Evolutionary conservation across 768 basidiomycete species (phyloP).

Genomic region (Daedalea quercina): DNA sequence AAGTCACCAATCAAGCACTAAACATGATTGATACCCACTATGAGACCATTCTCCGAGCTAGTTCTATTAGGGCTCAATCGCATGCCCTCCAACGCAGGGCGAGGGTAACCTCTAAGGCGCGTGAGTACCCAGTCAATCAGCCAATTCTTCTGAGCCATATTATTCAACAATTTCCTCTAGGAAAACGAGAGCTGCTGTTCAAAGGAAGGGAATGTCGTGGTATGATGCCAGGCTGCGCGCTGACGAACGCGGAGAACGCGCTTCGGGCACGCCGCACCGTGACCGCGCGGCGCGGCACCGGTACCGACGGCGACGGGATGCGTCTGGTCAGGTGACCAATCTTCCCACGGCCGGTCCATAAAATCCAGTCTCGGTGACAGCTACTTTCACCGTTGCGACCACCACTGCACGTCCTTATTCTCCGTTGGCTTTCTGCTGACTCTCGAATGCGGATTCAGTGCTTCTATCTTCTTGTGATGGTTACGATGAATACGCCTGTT

Average conservation of each 20-base stretch:
- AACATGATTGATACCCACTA: slow-evolving; percentile 41
- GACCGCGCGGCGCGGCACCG: too few relatives aligned
- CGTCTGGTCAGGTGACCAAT: neutral
- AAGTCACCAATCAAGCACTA: neutral
- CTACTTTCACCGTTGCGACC: slow-evolving; percentile 32
- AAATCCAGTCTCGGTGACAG: neutral
- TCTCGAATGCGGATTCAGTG: slow-evolving; percentile 38
- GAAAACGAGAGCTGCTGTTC: too few relatives aligned
- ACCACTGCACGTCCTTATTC: slow-evolving; percentile 39
- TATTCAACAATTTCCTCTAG: neutral
- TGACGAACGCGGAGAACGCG: neutral
- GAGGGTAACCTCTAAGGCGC: slow-evolving; percentile 4
- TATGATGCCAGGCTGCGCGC: too few relatives aligned
- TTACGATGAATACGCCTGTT: slow-evolving; percentile 53
- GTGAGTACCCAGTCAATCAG: neutral
- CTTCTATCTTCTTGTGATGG: slow-evolving; percentile 33
- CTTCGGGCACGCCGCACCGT: neutral
- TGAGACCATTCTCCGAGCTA: slow-evolving; percentile 48
- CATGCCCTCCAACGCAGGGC: slow-evolving; percentile 54
- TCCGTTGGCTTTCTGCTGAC: slow-evolving; percentile 57
- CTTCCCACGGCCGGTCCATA: neutral
- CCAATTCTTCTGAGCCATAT: slow-evolving; percentile 4
- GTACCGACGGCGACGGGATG: neutral
- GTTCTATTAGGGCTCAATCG: slow-evolving; percentile 48
- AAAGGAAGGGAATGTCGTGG: too few relatives aligned